A percentile compares a stretch with the other conserved stretches of the same genome.
Conservation (phyloP, 345 rosid genomes). For the Syzygium aromaticum region DNA sequence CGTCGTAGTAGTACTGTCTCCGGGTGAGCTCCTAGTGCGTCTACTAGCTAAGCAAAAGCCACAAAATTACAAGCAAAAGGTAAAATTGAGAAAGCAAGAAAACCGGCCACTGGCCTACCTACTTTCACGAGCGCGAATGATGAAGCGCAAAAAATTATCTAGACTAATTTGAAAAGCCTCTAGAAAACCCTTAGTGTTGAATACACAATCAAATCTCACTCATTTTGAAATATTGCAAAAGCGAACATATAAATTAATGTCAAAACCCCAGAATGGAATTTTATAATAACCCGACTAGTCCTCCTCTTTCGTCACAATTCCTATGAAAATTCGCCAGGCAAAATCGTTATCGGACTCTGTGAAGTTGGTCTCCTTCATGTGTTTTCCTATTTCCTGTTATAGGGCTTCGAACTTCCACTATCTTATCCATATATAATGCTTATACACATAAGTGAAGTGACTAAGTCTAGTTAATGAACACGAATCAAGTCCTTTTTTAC, state of each 20-base stretch:
- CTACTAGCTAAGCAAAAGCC: background rate
- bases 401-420: no score
- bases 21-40: background rate
- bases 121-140: background rate
- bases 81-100: background rate
- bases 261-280: background rate
- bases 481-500: no score
- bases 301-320: background rate
- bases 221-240: background rate
- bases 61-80: background rate
- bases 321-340: background rate
- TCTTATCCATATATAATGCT: no score
- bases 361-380: no score
- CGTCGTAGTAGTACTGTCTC: background rate
- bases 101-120: background rate
- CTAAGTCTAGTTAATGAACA: no score
- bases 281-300: background rate
- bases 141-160: background rate
- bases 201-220: background rate
- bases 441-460: no score
- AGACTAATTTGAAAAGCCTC: no score
- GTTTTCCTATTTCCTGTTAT: no score
- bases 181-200: no score
- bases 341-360: background rate
- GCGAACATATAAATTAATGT: background rate